These are phyloP conservation scores for Fusarium globosum DNA, from an alignment of 2,329 filamentous ascomycete species.

Conservation along the genomic window DNA sequence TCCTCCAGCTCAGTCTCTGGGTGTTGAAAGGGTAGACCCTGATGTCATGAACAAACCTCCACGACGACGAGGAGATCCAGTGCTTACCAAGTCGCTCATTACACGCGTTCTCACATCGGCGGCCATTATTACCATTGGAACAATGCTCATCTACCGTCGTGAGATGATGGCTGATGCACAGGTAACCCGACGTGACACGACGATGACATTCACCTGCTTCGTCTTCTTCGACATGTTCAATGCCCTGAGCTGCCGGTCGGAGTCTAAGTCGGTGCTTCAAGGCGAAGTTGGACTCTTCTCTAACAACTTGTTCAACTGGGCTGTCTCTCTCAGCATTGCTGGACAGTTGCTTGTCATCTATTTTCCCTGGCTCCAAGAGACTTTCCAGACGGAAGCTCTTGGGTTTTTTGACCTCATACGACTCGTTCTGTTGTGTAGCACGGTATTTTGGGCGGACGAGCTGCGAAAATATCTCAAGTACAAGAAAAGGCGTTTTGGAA, in stretches of 20 bases:
- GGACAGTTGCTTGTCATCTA: constrained; percentile 95
- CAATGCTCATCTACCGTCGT: constrained; percentile 87
- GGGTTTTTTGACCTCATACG: constrained; percentile 77
- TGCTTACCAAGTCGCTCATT: constrained; percentile 87
- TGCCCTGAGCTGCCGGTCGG: constrained; percentile 90
- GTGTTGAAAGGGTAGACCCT: constrained; percentile 93
- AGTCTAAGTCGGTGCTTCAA: constrained; percentile 86
- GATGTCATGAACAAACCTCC: constrained; percentile 94
- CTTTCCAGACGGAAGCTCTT: constrained; percentile 95
- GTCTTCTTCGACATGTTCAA: constrained; percentile 99
- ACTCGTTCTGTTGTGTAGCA: constrained; percentile 81
- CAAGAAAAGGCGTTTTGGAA: constrained; percentile 66
- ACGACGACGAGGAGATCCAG: constrained; percentile 83
- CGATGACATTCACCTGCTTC: constrained; percentile 99
- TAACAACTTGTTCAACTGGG: constrained; percentile 97
- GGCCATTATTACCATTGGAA: constrained; percentile 90
- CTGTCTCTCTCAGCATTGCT: constrained; percentile 83
- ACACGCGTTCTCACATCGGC: constrained; percentile 89
- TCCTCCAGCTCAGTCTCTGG: constrained; percentile 94
- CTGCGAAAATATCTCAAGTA: constrained; percentile 81
- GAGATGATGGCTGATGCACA: constrained; percentile 88
- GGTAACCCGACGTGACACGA: constrained; percentile 93
- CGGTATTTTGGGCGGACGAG: constrained; percentile 96
- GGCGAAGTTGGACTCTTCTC: constrained; percentile 86
- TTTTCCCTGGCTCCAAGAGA: constrained; percentile 89